These are phyloP conservation scores for Allium fistulosum DNA, from an alignment of 106 monocot species.

Conservation along the genomic window DNA sequence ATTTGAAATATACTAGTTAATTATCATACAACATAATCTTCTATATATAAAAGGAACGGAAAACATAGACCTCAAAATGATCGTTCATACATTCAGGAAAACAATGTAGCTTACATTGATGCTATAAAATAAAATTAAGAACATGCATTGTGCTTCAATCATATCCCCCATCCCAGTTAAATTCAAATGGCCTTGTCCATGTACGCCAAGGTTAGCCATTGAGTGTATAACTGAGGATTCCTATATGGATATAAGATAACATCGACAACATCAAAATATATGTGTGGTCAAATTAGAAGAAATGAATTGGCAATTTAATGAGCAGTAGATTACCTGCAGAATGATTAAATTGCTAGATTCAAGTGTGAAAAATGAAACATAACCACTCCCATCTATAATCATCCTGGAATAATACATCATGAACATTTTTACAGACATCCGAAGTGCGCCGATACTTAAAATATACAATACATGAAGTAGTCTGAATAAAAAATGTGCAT, in stretches of 20 bases:
- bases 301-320: not conserved
- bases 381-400: conserved; percentile 90
- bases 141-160: conserved; percentile 84
- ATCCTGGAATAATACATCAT: too few relatives aligned
- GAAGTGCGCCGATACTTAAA: too few relatives aligned
- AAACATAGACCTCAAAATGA: too few relatives aligned
- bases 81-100: too few relatives aligned
- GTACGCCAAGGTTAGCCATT: conserved; percentile 88
- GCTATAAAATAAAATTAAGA: conserved; percentile 92
- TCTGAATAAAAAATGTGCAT: too few relatives aligned
- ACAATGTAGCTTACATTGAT: conserved; percentile 46
- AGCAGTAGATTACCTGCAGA: conserved; percentile 46
- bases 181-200: conserved; percentile 94
- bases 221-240: conserved; percentile 87
- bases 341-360: conserved; percentile 98
- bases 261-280: not conserved
- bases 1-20: too few relatives aligned
- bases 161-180: conserved; percentile 87
- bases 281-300: not conserved
- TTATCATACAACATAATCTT: too few relatives aligned
- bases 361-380: conserved; percentile 81
- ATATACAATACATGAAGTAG: too few relatives aligned
- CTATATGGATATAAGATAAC: conserved; percentile 22
- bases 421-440: too few relatives aligned
- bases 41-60: too few relatives aligned